phyloP scores from a whole-genome alignment of 2,329 filamentous ascomycete genomes.

The Xylaria sp. region DNA sequence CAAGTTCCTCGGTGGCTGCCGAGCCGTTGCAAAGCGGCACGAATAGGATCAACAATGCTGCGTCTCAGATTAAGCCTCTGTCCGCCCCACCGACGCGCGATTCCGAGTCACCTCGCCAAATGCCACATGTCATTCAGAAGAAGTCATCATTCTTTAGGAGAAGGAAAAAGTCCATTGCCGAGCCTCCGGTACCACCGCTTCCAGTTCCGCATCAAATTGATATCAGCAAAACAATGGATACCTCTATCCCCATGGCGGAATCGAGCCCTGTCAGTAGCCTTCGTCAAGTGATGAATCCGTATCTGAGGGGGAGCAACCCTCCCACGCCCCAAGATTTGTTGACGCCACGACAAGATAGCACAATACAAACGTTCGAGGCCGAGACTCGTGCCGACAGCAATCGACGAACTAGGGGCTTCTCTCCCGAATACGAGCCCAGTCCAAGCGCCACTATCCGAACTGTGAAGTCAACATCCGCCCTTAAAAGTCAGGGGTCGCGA shows the following conservation, averaged over 20 bases:
- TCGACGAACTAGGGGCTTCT: conserved; percentile 65
- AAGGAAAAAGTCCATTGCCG: conserved; percentile 86
- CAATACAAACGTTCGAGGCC: conserved; percentile 31
- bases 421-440: conserved; percentile 75
- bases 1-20: conserved; percentile 45
- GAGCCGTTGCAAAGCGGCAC: conserved; percentile 48
- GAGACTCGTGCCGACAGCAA: conserved; percentile 40
- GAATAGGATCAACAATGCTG: conserved; percentile 50
- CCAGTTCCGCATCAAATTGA: conserved; percentile 41
- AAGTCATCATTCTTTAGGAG: conserved; percentile 96
- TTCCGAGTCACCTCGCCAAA: conserved; percentile 48
- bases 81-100: conserved; percentile 59
- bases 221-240: conserved; percentile 32
- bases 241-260: conserved; percentile 44
- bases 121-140: conserved; percentile 70
- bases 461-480: conserved; percentile 56
- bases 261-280: conserved; percentile 79
- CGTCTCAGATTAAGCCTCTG: conserved; percentile 53
- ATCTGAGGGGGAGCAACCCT: conserved; percentile 53
- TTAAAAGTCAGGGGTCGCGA: conserved; percentile 37
- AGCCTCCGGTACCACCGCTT: conserved; percentile 65
- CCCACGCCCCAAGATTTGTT: conserved; percentile 26
- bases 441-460: conserved; percentile 72
- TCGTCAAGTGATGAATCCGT: conserved; percentile 86
- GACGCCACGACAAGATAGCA: conserved; percentile 34